Percentiles rank a stretch among this genome's conserved stretches.
These are phyloP conservation scores for Crithidia sp. DNA, from an alignment of 208 protist genomes.

Conservation along the genomic window DNA sequence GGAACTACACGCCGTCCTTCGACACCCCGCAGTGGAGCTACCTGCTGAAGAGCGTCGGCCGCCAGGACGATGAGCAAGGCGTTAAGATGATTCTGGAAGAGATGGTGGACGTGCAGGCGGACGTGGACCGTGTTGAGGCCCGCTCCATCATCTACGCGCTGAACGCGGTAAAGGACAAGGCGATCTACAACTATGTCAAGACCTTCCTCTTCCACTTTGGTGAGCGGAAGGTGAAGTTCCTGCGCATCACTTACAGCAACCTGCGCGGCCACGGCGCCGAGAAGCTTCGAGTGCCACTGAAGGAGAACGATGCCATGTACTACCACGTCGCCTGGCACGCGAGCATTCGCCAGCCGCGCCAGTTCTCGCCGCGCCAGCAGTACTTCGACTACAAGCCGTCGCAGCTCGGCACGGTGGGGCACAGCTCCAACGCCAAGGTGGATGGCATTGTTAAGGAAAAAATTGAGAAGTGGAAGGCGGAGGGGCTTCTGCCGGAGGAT, in stretches of 20 bases:
- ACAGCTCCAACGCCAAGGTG: conserved; percentile 83
- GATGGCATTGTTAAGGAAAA: conserved; percentile 93
- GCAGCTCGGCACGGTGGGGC: conserved; percentile 42
- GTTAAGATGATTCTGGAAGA: conserved; percentile 79
- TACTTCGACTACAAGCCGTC: conserved; percentile 93
- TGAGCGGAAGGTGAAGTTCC: conserved; percentile 86
- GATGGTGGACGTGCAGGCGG: conserved; percentile 88
- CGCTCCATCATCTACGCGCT: conserved; percentile 81
- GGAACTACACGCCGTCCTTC: conserved; percentile 88
- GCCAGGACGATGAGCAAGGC: conserved; percentile 79
- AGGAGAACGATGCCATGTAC: conserved; percentile 89
- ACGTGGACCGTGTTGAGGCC: conserved; percentile 82
- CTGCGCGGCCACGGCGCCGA: conserved; percentile 84
- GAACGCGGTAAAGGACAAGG: conserved; percentile 75
- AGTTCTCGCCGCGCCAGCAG: conserved; percentile 88
- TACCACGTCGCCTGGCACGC: conserved; percentile 92
- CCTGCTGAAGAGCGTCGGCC: conserved; percentile 80
- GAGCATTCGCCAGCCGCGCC: conserved; percentile 75
- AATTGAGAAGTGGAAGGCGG: conserved; percentile 91
- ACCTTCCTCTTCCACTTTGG: conserved; percentile 89
- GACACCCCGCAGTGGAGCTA: conserved; percentile 86
- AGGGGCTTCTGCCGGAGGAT: conserved; percentile 86
- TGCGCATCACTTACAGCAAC: conserved; percentile 82
- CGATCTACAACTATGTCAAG: conserved; percentile 88
- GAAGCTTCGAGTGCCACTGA: conserved; percentile 76